phyloP scores from a whole-genome alignment of 768 basidiomycete species.

The Xanthoconium stramineum region DNA sequence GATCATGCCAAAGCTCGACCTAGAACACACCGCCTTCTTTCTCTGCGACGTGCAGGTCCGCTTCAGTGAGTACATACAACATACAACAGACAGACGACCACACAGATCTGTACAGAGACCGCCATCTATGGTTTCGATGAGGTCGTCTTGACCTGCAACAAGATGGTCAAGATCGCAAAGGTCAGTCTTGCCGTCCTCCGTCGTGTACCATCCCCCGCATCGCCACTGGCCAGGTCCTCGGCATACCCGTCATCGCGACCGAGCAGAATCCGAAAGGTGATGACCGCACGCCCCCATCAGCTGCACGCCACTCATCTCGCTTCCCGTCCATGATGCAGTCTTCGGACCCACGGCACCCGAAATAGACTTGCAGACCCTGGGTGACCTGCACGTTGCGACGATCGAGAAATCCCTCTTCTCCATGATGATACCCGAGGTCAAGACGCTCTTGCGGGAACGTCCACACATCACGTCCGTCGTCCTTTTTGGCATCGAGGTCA shows the following conservation, averaged over 20 bases:
- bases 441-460: slow-evolving; percentile 44
- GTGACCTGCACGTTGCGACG: slow-evolving; percentile 53
- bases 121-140: slow-evolving; percentile 70
- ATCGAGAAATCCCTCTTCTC: slow-evolving; percentile 82
- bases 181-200: slow-evolving; percentile 29
- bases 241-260: slow-evolving; percentile 73
- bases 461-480: slow-evolving; percentile 58
- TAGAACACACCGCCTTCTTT: slow-evolving; percentile 53
- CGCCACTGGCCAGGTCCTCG: slow-evolving; percentile 43
- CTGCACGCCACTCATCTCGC: slow-evolving; percentile 5
- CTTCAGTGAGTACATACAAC: slow-evolving; percentile 49
- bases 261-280: slow-evolving; percentile 81
- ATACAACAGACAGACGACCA: too few relatives aligned
- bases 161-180: slow-evolving; percentile 75
- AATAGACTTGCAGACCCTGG: slow-evolving; percentile 54
- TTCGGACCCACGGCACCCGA: slow-evolving; percentile 68
- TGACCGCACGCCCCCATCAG: background rate
- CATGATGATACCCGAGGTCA: slow-evolving; percentile 75
- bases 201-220: background rate
- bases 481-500: slow-evolving; percentile 85
- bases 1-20: slow-evolving; percentile 37
- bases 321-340: slow-evolving; percentile 35
- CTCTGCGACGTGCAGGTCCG: slow-evolving; percentile 82
- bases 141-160: slow-evolving; percentile 65
- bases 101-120: slow-evolving; percentile 33